Percentiles rank a stretch among this genome's conserved stretches.
Evolutionary conservation across 306 rosid genomes (phyloP).

Genomic region (Styphnolobium japonicum): DNA sequence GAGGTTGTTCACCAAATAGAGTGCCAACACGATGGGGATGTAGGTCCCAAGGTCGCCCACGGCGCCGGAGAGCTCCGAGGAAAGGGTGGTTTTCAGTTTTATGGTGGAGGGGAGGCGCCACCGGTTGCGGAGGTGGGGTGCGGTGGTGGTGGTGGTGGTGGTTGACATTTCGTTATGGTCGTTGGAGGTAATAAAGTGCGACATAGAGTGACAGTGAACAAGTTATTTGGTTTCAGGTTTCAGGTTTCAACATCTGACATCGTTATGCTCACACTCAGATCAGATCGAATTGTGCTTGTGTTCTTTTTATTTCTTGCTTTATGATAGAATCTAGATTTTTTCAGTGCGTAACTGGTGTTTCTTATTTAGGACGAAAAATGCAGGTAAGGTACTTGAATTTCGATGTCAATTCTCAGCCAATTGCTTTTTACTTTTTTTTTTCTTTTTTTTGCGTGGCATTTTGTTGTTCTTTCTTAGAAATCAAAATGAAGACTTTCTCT

Average conservation of each 20-base stretch:
- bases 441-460: background rate
- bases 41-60: constrained; percentile 80
- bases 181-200: background rate
- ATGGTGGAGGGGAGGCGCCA: constrained; percentile 46
- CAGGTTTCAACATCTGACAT: too few relatives aligned
- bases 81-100: constrained; percentile 49
- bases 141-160: constrained; percentile 21
- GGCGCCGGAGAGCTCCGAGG: constrained; percentile 69
- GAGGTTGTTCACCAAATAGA: constrained; percentile 57
- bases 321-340: background rate
- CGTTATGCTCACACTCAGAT: too few relatives aligned
- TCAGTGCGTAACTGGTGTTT: too few relatives aligned
- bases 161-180: background rate
- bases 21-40: constrained; percentile 73
- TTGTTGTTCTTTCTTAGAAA: background rate
- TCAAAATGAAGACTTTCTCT: background rate
- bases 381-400: background rate
- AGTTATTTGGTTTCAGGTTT: too few relatives aligned
- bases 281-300: background rate
- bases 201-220: background rate
- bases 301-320: background rate
- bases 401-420: background rate
- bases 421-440: too few relatives aligned
- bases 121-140: constrained; percentile 24
- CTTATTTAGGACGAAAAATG: background rate